These are phyloP conservation scores for Saturnispora dispora DNA, from an alignment of 805 yeast species.

Conservation along the genomic window DNA sequence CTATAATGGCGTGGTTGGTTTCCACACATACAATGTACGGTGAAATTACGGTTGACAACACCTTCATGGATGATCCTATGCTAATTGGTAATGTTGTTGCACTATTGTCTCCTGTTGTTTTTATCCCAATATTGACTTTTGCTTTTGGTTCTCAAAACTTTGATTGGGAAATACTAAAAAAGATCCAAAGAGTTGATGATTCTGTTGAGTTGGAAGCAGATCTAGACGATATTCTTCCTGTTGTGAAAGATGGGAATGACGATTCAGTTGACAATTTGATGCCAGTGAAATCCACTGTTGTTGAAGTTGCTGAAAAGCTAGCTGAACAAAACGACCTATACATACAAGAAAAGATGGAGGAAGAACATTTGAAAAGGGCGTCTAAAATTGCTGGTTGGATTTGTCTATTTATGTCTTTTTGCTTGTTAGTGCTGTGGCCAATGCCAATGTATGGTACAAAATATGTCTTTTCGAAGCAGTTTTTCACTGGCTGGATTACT, in stretches of 20 bases:
- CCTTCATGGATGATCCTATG: slow-evolving; percentile 83
- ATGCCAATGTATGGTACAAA: slow-evolving; percentile 87
- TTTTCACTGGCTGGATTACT: slow-evolving; percentile 85
- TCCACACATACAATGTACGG: slow-evolving; percentile 38
- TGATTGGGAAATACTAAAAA: slow-evolving; percentile 57
- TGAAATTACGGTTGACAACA: slow-evolving; percentile 36
- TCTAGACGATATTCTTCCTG: slow-evolving; percentile 14
- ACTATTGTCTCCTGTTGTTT: slow-evolving; percentile 57
- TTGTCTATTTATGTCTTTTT: slow-evolving; percentile 52
- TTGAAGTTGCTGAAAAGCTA: slow-evolving; percentile 21
- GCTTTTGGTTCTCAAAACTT: slow-evolving; percentile 62
- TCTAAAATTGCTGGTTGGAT: slow-evolving; percentile 53
- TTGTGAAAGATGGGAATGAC: not conserved
- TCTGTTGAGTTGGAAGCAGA: slow-evolving; percentile 46
- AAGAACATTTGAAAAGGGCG: slow-evolving; percentile 41
- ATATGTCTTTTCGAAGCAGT: slow-evolving; percentile 63
- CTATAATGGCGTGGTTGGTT: slow-evolving; percentile 62
- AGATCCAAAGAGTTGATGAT: slow-evolving; percentile 61
- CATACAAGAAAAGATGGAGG: slow-evolving; percentile 39
- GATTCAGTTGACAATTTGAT: slow-evolving; percentile 24
- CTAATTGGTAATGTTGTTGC: slow-evolving; percentile 83
- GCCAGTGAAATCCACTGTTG: slow-evolving; percentile 25
- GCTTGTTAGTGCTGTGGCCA: slow-evolving; percentile 74
- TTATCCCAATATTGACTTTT: slow-evolving; percentile 57
- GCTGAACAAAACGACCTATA: slow-evolving; percentile 13